phyloP scores from a whole-genome alignment of 306 rosid species.

The Cicer chorassanicum region DNA sequence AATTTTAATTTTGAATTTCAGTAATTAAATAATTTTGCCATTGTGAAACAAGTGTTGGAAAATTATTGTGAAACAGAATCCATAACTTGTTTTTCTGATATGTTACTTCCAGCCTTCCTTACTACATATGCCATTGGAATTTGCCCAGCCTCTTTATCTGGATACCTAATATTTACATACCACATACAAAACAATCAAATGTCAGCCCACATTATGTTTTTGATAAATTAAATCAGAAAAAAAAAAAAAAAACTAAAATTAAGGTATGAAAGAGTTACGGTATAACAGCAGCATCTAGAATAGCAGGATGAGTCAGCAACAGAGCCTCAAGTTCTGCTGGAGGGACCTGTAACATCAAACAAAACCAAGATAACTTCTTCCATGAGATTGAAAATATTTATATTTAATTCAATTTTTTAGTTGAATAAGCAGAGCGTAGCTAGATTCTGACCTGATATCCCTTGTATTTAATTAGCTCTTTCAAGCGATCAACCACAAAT shows the following conservation, averaged over 20 bases:
- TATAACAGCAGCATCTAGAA: slow-evolving; percentile 85
- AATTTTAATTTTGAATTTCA: not conserved
- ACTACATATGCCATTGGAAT: slow-evolving; percentile 86
- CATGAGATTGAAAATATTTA: not conserved
- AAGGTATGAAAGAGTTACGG: slow-evolving; percentile 60
- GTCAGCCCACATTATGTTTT: too few species aligned
- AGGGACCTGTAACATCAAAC: slow-evolving; percentile 62
- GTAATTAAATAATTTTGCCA: not conserved
- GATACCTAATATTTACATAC: slow-evolving; percentile 53
- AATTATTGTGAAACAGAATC: slow-evolving; percentile 74
- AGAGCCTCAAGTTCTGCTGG: slow-evolving; percentile 96
- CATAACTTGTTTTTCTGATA: slow-evolving; percentile 68
- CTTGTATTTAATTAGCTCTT: slow-evolving; percentile 92
- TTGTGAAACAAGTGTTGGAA: not conserved
- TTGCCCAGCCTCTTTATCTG: slow-evolving; percentile 90
- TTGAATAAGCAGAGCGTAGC: too few species aligned
- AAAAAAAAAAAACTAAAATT: not conserved
- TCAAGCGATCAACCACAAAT: slow-evolving; percentile 84
- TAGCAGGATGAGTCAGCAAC: slow-evolving; percentile 72
- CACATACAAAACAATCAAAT: not conserved
- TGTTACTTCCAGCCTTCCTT: slow-evolving; percentile 61
- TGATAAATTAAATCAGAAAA: not conserved
- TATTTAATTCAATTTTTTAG: not conserved
- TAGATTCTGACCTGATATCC: slow-evolving; percentile 72
- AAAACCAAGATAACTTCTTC: not conserved